These are phyloP conservation scores for Miscanthus sacchariflorus DNA, from an alignment of 202 grass and related monocot genomes.

Conservation along the genomic window DNA sequence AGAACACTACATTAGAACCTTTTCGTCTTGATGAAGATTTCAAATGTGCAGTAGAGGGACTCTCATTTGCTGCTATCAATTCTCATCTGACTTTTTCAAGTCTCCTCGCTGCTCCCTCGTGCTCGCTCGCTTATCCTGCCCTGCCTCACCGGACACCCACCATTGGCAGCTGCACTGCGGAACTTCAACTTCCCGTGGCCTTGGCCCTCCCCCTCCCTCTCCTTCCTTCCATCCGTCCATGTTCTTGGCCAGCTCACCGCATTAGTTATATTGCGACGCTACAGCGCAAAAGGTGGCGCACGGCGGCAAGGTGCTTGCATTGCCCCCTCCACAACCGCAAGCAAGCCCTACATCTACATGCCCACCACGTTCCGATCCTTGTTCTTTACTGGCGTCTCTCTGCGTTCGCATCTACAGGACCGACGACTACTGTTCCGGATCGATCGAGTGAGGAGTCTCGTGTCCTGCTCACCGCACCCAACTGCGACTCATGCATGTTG, in stretches of 20 bases:
- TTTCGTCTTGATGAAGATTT: neutral
- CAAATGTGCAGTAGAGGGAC: conserved; percentile 16
- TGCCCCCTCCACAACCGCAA: conserved; percentile 27
- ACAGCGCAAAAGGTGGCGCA: conserved; percentile 55
- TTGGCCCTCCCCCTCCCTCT: too few relatives aligned
- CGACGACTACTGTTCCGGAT: conserved; percentile 36
- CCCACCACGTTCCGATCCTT: conserved; percentile 55
- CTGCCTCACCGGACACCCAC: conserved; percentile 13
- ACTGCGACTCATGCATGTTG: neutral
- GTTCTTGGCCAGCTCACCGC: conserved; percentile 65
- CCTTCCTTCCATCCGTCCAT: conserved; percentile 39
- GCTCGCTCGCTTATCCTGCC: conserved; percentile 26
- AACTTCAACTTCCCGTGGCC: conserved; percentile 45
- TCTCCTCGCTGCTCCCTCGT: neutral
- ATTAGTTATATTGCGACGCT: conserved; percentile 56
- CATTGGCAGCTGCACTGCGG: conserved; percentile 5
- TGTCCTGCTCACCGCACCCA: conserved; percentile 28
- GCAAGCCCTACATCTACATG: conserved; percentile 52
- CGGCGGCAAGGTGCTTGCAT: conserved; percentile 24
- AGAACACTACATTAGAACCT: too few relatives aligned
- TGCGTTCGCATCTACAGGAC: neutral
- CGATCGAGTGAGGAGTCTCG: conserved; percentile 33
- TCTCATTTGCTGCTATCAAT: neutral
- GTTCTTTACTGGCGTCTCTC: conserved; percentile 38
- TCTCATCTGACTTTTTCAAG: conserved; percentile 19